Conservation (phyloP, 2,329 filamentous ascomycete species). For the Diaporthe batatas region DNA sequence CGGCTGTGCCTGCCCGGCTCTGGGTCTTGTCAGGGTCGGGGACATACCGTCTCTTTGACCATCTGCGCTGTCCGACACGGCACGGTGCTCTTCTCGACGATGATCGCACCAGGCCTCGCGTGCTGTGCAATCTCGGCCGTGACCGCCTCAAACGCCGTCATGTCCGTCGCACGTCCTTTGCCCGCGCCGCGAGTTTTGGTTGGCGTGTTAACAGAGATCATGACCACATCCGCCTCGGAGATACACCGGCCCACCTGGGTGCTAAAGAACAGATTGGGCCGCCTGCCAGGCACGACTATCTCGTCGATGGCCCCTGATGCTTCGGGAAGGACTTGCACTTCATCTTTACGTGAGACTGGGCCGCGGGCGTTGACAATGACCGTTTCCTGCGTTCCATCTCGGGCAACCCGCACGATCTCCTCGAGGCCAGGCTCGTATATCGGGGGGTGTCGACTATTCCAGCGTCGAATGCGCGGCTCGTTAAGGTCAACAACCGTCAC, state of each 20-base stretch:
- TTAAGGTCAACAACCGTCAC: conserved; percentile 84
- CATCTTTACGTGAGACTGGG: background rate
- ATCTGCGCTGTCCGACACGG: conserved; percentile 80
- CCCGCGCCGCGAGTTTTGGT: conserved; percentile 80
- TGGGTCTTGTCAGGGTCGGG: background rate
- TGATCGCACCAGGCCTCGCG: conserved; percentile 76
- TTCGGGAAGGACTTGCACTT: background rate
- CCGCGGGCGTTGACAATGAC: conserved; percentile 55
- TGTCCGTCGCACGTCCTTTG: conserved; percentile 78
- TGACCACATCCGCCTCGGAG: conserved; percentile 77
- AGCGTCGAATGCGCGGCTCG: conserved; percentile 73
- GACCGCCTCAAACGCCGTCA: conserved; percentile 79
- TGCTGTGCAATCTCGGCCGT: conserved; percentile 75
- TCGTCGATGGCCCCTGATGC: background rate
- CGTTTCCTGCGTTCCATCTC: conserved; percentile 67
- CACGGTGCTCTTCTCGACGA: conserved; percentile 87
- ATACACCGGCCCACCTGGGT: conserved; percentile 74
- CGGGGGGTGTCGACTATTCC: conserved; percentile 80
- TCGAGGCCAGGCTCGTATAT: conserved; percentile 81
- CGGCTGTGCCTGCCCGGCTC: background rate
- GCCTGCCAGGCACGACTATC: conserved; percentile 56
- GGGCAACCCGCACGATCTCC: conserved; percentile 75
- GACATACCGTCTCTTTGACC: conserved; percentile 74
- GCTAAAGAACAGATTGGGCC: conserved; percentile 80
- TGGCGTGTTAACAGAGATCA: conserved; percentile 84